Evolutionary conservation across 2,329 filamentous ascomycete genomes (phyloP).

Genomic region (Alternaria conjuncta): DNA sequence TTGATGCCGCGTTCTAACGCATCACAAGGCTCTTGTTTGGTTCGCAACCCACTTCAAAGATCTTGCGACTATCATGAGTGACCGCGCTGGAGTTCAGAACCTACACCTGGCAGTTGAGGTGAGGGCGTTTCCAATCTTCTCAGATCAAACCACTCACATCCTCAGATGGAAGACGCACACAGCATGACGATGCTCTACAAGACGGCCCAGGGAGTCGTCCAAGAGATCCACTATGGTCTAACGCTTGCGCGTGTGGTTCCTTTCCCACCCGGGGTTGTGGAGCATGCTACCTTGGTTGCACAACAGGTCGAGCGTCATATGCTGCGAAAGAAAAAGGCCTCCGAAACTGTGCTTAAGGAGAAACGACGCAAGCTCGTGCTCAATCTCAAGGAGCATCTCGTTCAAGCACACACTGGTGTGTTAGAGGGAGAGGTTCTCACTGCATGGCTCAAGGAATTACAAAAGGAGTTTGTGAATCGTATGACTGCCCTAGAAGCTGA

Average conservation of each 20-base stretch:
- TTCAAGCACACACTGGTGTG: slow-evolving; percentile 68
- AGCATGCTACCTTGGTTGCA: slow-evolving; percentile 71
- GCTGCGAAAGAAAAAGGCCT: slow-evolving; percentile 64
- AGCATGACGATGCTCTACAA: slow-evolving; percentile 90
- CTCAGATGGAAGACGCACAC: slow-evolving; percentile 54
- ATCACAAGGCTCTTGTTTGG: slow-evolving; percentile 72
- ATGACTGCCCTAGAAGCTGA: slow-evolving; percentile 72
- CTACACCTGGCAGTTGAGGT: slow-evolving; percentile 79
- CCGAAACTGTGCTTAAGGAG: slow-evolving; percentile 64
- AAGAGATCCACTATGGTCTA: slow-evolving; percentile 82
- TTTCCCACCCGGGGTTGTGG: slow-evolving; percentile 71
- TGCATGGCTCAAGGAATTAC: slow-evolving; percentile 69
- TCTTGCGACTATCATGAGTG: slow-evolving; percentile 75
- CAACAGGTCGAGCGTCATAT: slow-evolving; percentile 64
- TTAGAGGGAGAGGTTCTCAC: slow-evolving; percentile 70
- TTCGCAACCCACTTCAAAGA: slow-evolving; percentile 95
- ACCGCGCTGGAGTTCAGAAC: slow-evolving; percentile 80
- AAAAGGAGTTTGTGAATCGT: slow-evolving; percentile 74
- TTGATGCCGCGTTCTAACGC: not conserved
- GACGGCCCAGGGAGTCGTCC: slow-evolving; percentile 72
- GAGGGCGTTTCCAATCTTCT: slow-evolving; percentile 30
- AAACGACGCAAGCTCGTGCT: slow-evolving; percentile 76
- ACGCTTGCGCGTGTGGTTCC: slow-evolving; percentile 76
- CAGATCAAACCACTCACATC: not conserved
- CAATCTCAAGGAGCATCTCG: slow-evolving; percentile 73